These are phyloP conservation scores for Aspergillus chevalieri DNA, from an alignment of 2,329 filamentous ascomycete genomes.

Conservation along the genomic window DNA sequence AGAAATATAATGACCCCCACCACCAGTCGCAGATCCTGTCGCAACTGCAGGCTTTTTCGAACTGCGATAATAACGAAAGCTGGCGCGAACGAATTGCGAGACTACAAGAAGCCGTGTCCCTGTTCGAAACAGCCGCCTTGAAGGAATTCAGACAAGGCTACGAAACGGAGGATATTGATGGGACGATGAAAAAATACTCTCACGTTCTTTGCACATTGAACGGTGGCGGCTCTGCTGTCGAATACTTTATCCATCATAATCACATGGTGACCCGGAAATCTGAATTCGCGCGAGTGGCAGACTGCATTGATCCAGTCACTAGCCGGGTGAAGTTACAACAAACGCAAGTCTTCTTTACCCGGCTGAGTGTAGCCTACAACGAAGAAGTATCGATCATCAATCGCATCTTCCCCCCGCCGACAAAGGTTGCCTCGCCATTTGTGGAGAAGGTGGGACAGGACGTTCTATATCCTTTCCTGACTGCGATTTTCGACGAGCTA, in stretches of 20 bases:
- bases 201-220: slow-evolving; percentile 78
- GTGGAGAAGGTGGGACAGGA: slow-evolving; percentile 79
- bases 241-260: slow-evolving; percentile 84
- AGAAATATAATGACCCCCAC: slow-evolving; percentile 79
- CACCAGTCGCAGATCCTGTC: slow-evolving; percentile 84
- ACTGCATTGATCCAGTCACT: slow-evolving; percentile 66
- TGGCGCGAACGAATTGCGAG: slow-evolving; percentile 66
- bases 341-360: slow-evolving; percentile 73
- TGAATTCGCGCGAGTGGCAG: slow-evolving; percentile 65
- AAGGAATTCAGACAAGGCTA: slow-evolving; percentile 92
- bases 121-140: slow-evolving; percentile 86
- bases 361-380: slow-evolving; percentile 67
- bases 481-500: slow-evolving; percentile 77
- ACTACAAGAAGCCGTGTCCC: slow-evolving; percentile 64
- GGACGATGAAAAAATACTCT: slow-evolving; percentile 82
- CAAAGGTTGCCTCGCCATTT: slow-evolving; percentile 68
- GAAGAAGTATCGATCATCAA: slow-evolving; percentile 77
- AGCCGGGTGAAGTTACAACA: slow-evolving; percentile 72
- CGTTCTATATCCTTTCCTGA: slow-evolving; percentile 76
- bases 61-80: slow-evolving; percentile 72
- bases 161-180: slow-evolving; percentile 80
- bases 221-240: slow-evolving; percentile 69
- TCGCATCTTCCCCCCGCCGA: slow-evolving; percentile 68
- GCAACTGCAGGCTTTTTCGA: slow-evolving; percentile 71
- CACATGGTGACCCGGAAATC: slow-evolving; percentile 71